Conservation (phyloP, 2,329 filamentous ascomycete species). For the Immersiporthe knoxdaviesiana region DNA sequence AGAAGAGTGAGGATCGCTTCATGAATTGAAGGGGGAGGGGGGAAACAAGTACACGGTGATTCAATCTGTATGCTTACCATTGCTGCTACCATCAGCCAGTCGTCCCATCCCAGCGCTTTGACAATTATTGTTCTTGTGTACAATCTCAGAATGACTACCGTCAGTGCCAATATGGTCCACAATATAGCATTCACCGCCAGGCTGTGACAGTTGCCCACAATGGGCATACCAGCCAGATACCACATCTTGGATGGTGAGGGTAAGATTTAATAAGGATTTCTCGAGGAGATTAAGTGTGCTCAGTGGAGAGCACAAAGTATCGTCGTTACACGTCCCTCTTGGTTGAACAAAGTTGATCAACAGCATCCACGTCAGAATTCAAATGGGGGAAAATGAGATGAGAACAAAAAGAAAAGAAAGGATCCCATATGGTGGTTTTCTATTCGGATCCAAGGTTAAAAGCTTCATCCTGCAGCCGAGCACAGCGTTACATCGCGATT, state of each 20-base stretch:
- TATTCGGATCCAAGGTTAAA: neutral
- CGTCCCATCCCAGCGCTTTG: conserved; percentile 32
- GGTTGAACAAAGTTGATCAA: neutral
- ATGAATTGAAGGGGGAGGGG: too few relatives aligned
- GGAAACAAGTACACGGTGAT: too few relatives aligned
- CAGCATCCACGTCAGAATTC: neutral
- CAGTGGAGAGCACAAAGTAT: neutral
- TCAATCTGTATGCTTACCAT: conserved; percentile 29
- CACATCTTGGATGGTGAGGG: conserved; percentile 16
- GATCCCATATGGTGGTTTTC: neutral
- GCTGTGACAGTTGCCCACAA: conserved; percentile 27
- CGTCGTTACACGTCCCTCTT: neutral
- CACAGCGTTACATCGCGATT: neutral
- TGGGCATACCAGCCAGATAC: conserved; percentile 20
- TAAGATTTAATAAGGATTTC: neutral
- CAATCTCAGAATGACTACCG: conserved; percentile 30
- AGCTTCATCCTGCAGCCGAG: neutral
- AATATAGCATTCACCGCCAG: conserved; percentile 30
- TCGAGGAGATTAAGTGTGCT: neutral
- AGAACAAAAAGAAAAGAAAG: neutral
- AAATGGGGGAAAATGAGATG: neutral
- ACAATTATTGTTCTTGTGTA: conserved; percentile 31
- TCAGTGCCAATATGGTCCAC: conserved; percentile 32
- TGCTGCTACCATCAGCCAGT: conserved; percentile 30
- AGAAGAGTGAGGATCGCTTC: neutral